Percentiles rank a stretch among this genome's conserved stretches.
These are phyloP conservation scores for Stephanodiscus minutulus DNA, from an alignment of 108 stramenopile genomes.

Conservation along the genomic window DNA sequence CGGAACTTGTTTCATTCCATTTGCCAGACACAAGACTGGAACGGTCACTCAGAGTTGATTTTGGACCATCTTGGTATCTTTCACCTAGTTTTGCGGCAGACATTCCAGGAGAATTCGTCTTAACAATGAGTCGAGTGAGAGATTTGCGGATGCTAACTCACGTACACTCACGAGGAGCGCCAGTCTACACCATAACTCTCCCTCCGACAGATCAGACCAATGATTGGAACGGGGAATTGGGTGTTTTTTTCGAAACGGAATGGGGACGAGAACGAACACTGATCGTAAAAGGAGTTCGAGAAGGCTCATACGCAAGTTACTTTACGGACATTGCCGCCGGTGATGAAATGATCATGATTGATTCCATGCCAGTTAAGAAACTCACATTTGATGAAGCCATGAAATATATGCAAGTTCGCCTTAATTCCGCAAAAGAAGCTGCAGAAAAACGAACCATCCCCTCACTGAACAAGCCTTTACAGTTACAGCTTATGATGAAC, in stretches of 20 bases:
- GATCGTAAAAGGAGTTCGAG: conserved; percentile 89
- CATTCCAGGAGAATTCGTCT: conserved; percentile 62
- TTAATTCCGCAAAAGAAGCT: conserved; percentile 21
- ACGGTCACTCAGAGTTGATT: conserved; percentile 70
- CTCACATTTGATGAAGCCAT: conserved; percentile 86
- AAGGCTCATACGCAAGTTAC: conserved; percentile 79
- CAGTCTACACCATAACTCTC: conserved; percentile 77
- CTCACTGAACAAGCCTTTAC: conserved; percentile 2
- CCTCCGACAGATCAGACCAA: conserved; percentile 56
- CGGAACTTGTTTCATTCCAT: conserved; percentile 69
- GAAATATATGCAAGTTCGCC: conserved; percentile 66
- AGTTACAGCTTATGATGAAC: conserved; percentile 16
- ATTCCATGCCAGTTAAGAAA: conserved; percentile 65
- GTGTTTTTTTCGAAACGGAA: conserved; percentile 95
- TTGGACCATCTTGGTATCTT: conserved; percentile 67
- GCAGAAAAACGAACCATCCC: background rate
- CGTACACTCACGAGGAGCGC: conserved; percentile 73
- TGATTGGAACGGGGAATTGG: conserved; percentile 81
- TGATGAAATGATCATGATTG: conserved; percentile 87
- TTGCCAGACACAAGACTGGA: conserved; percentile 85
- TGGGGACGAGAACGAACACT: conserved; percentile 67
- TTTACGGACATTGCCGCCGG: conserved; percentile 89
- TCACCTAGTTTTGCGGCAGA: conserved; percentile 79
- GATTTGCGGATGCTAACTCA: conserved; percentile 72
- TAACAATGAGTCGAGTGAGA: conserved; percentile 54